Evolutionary conservation across 805 yeast genomes (phyloP).

Genomic region (Kodamaea laetipori): DNA sequence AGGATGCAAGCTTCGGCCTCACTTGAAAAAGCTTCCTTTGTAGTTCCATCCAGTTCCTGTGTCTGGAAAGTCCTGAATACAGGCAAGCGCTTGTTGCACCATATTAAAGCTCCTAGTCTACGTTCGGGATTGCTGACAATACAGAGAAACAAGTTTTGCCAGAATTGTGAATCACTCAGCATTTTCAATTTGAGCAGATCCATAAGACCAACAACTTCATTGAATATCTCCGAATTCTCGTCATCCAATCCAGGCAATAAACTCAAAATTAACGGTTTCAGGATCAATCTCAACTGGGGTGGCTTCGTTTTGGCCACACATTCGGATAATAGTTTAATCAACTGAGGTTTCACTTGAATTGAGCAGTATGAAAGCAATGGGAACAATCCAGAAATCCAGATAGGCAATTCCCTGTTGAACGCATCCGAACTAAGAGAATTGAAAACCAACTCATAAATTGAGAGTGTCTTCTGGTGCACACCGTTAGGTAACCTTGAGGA

Average conservation of each 20-base stretch:
- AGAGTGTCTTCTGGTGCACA: constrained; percentile 87
- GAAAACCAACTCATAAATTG: constrained; percentile 73
- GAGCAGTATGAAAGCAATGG: constrained; percentile 89
- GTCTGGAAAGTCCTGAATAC: constrained; percentile 40
- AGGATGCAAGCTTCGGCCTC: constrained; percentile 63
- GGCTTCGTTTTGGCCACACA: constrained; percentile 37
- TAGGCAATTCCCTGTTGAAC: constrained; percentile 55
- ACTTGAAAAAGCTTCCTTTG: constrained; percentile 28
- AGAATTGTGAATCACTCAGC: constrained; percentile 72
- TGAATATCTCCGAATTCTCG: constrained; percentile 82
- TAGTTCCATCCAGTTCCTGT: constrained; percentile 23
- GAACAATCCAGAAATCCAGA: constrained; percentile 92
- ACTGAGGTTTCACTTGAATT: constrained; percentile 79
- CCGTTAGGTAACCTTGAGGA: constrained; percentile 89
- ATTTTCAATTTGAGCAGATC: constrained; percentile 59
- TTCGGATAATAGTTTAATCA: constrained; percentile 61
- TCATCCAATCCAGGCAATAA: constrained; percentile 90
- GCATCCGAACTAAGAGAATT: constrained; percentile 57
- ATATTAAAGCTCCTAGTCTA: constrained; percentile 79
- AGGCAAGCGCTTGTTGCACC: constrained; percentile 71
- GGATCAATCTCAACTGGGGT: constrained; percentile 52
- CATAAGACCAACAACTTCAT: constrained; percentile 57
- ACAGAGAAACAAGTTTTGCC: constrained; percentile 79
- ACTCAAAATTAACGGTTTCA: constrained; percentile 72
- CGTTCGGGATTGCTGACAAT: constrained; percentile 79